phyloP scores from a whole-genome alignment of 768 basidiomycete species.

The Tricholoma sp. region DNA sequence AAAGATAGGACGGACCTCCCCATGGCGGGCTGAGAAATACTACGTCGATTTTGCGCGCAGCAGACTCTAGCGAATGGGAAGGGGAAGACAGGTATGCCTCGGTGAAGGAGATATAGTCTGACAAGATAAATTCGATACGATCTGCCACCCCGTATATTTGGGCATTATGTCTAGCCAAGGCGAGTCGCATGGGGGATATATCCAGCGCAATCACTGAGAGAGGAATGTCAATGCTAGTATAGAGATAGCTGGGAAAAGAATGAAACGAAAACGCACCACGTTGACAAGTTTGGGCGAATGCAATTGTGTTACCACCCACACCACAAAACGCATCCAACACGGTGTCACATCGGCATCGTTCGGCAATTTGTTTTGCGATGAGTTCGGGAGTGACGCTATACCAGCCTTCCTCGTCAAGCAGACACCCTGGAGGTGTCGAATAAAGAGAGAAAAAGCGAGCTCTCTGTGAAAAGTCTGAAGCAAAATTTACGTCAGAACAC shows the following conservation, averaged over 20 bases:
- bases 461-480: conserved; percentile 81
- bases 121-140: conserved; percentile 89
- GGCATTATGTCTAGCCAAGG: conserved; percentile 91
- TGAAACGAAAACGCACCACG: conserved; percentile 54
- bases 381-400: conserved; percentile 93
- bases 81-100: conserved; percentile 37
- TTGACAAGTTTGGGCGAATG: conserved; percentile 95
- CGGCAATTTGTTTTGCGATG: conserved; percentile 90
- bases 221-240: neutral
- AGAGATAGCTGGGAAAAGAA: neutral
- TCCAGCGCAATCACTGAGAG: conserved; percentile 88
- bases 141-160: conserved; percentile 91
- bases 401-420: conserved; percentile 96
- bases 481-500: neutral
- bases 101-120: conserved; percentile 82
- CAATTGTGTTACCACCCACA: conserved; percentile 96
- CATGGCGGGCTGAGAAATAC: conserved; percentile 94
- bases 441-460: conserved; percentile 78
- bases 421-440: conserved; percentile 61
- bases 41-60: conserved; percentile 65
- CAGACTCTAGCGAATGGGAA: conserved; percentile 13
- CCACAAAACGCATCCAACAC: conserved; percentile 96
- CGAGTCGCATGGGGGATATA: conserved; percentile 75
- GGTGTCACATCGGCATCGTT: conserved; percentile 80
- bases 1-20: conserved; percentile 80